Evolutionary conservation across 805 yeast species (phyloP).

Genomic region (Saccharomycopsis babjevae): DNA sequence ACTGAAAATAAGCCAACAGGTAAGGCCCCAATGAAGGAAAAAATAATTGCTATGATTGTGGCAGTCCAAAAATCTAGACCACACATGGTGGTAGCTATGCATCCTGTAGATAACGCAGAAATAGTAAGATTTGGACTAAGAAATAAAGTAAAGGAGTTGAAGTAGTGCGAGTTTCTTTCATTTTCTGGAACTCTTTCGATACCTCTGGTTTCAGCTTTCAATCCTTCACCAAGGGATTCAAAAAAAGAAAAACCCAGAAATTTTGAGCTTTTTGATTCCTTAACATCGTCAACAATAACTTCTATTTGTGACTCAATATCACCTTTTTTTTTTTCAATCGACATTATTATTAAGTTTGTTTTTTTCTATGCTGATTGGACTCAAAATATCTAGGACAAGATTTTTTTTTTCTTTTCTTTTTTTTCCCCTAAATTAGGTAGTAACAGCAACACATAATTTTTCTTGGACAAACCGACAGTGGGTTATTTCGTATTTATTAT

Average conservation of each 20-base stretch:
- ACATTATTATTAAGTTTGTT: background rate
- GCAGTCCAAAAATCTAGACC: conserved; percentile 68
- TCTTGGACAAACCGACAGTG: too few species aligned
- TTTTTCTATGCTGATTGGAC: background rate
- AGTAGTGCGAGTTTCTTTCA: conserved; percentile 59
- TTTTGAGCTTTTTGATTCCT: background rate
- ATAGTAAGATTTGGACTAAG: conserved; percentile 80
- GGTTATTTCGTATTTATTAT: too few species aligned
- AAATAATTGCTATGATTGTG: conserved; percentile 57
- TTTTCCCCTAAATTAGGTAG: too few species aligned
- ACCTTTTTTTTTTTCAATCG: background rate
- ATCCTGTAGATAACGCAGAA: conserved; percentile 74
- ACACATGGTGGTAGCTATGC: conserved; percentile 52
- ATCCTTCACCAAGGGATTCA: conserved; percentile 8
- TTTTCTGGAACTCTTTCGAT: conserved; percentile 73
- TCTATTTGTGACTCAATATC: conserved; percentile 7
- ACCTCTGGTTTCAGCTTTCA: conserved; percentile 54
- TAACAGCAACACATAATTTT: too few species aligned
- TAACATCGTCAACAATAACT: background rate
- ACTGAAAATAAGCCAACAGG: conserved; percentile 78
- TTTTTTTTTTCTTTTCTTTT: background rate
- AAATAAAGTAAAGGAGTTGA: conserved; percentile 82
- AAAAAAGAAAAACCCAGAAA: background rate
- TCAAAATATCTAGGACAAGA: background rate
- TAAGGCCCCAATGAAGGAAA: conserved; percentile 58